Base-by-base conservation (phyloP, 805 yeast species). In the Wickerhamiella australiensis region DNA sequence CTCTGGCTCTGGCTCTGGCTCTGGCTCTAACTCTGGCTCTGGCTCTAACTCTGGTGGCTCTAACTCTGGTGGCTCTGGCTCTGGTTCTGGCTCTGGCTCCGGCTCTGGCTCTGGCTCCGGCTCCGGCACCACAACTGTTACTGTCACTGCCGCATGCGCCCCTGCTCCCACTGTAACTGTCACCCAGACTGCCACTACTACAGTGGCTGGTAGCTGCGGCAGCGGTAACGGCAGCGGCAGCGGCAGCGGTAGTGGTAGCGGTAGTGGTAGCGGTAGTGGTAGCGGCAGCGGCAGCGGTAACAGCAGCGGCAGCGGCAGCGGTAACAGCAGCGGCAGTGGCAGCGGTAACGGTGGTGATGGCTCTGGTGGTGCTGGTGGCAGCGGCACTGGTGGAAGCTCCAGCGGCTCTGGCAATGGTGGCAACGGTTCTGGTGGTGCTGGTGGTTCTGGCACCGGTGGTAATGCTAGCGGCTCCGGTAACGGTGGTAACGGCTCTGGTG, bases 91-190 rank as follows among this genome's bases (percentile, higher is more conserved):
- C n/a, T 18, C 26, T 38, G 26, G 42, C 42, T 18, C 26, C 18
- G 35, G 35, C 15, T 31, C 35, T n/a, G 12, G n/a, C 40, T 35
- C 40, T 20, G 25, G 25, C 42, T 38, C 42, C 26, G 12, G 12
- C 42, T 38, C 42, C 8, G 25, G 25, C 26, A 13, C 3, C 29
- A 5, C 18, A 20, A 41, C 44, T 23, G 44, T 41, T 18, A 41
- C 44, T 13, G 44, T 41, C 5, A 41, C 44, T 5, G 44, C 44
- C n/a, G 20, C 44, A 7, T 26, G 44, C 29, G 22, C 9, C n/a
- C n/a, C n/a, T 40, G 29, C 44, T 7, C 13, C 17, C 6, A 13
- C 44, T 18, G 35, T 31, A 9, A 40, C 43, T 18, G 44, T 23
- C 33, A 41, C 44, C 8, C 8, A 11, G 6, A 25, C 33, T 7